Evolutionary conservation across 305 asterid genomes (phyloP).

Genomic region (Petunia hybrid): DNA sequence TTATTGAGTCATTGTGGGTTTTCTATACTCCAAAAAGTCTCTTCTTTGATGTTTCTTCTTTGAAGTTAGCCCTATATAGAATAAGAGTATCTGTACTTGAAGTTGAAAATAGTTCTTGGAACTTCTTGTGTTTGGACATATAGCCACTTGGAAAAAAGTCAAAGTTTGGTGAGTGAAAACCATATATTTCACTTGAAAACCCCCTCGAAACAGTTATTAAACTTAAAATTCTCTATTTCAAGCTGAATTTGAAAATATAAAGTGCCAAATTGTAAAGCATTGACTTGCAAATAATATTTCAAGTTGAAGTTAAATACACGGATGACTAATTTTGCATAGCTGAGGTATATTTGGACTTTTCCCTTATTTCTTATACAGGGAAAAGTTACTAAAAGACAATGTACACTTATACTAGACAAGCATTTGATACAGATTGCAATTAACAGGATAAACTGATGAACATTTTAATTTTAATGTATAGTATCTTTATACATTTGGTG

Average conservation of each 20-base stretch:
- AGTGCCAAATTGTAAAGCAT: no score
- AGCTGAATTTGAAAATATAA: no score
- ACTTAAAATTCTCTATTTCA: no score
- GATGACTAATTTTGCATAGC: background rate
- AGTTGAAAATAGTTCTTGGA: no score
- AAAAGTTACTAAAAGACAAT: background rate
- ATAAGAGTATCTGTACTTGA: no score
- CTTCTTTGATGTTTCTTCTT: background rate
- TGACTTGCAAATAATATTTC: no score
- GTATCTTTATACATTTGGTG: background rate
- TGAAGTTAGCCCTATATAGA: background rate
- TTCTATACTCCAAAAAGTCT: no score
- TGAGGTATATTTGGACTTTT: background rate
- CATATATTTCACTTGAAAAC: no score
- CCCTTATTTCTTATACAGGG: background rate
- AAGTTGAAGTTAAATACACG: background rate
- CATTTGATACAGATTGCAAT: background rate
- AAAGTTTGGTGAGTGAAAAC: no score
- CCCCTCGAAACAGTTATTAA: no score
- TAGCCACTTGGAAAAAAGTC: no score
- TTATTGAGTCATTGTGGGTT: background rate
- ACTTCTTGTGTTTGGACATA: no score
- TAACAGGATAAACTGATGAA: background rate
- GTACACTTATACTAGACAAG: conserved; percentile 2
- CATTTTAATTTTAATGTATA: background rate